Percentiles rank a stretch among this genome's conserved stretches.
These are phyloP conservation scores for Leccinellum albellum DNA, from an alignment of 768 basidiomycete genomes.

Conservation along the genomic window DNA sequence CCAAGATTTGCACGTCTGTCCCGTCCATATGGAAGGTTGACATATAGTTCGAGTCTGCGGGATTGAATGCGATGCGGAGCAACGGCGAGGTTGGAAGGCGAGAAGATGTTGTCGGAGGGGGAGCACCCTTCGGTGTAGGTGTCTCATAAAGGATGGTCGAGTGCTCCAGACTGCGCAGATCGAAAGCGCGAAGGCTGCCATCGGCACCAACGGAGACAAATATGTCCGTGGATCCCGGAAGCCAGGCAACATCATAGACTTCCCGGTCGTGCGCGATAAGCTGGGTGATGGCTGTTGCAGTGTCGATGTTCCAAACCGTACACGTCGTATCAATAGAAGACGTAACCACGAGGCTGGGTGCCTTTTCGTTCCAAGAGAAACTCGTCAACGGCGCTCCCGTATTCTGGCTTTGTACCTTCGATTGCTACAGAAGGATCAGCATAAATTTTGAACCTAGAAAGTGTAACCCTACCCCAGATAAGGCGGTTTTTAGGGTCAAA, in stretches of 20 bases:
- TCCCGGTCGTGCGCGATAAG: slow-evolving; percentile 96
- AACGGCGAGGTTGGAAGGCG: slow-evolving; percentile 78
- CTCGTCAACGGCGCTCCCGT: slow-evolving; percentile 90
- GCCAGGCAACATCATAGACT: slow-evolving; percentile 98
- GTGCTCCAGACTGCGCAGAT: slow-evolving; percentile 93
- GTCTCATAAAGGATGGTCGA: slow-evolving; percentile 98
- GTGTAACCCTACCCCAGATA: slow-evolving; percentile 67
- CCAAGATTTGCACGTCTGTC: slow-evolving; percentile 83
- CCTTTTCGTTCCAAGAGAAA: slow-evolving; percentile 96
- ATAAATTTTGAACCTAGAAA: slow-evolving; percentile 1
- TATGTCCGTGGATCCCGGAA: slow-evolving; percentile 91
- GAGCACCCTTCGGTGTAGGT: slow-evolving; percentile 69
- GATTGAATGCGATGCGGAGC: slow-evolving; percentile 87
- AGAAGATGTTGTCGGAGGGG: slow-evolving; percentile 54
- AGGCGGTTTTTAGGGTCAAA: slow-evolving; percentile 67
- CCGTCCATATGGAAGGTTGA: slow-evolving; percentile 96
- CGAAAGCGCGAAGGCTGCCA: slow-evolving; percentile 93
- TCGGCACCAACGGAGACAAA: slow-evolving; percentile 99
- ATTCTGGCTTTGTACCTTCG: slow-evolving; percentile 82
- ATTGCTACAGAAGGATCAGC: slow-evolving; percentile 51
- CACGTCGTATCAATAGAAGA: slow-evolving; percentile 99
- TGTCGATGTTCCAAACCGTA: slow-evolving; percentile 98
- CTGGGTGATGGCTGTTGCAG: slow-evolving; percentile 90
- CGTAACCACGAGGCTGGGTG: slow-evolving; percentile 88
- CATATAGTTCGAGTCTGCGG: slow-evolving; percentile 90